Percentiles rank a stretch among this genome's conserved stretches.
Conservation (phyloP, 1,284 basidiomycete genomes). For the Rhodotorula mucilaginosa region DNA sequence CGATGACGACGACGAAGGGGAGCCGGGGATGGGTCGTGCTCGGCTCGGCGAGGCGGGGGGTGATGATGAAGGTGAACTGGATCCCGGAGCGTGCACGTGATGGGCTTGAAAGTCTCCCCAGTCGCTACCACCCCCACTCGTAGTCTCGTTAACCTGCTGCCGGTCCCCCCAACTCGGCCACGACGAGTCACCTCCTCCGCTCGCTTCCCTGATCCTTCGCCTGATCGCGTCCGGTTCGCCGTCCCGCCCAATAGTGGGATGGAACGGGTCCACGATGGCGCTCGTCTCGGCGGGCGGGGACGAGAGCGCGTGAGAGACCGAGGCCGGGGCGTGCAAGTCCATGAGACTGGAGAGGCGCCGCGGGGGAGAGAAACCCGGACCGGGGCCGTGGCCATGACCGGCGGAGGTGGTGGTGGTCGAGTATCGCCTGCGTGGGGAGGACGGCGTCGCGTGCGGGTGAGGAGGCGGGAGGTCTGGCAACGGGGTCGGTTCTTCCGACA, state of each 20-base stretch:
- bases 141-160: neutral
- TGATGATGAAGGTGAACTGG: neutral
- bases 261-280: conserved; percentile 22
- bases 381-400: no score
- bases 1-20: no score
- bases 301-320: conserved; percentile 11
- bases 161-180: no score
- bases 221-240: neutral
- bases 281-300: conserved; percentile 12
- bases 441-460: neutral
- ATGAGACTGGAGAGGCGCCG: conserved; percentile 36
- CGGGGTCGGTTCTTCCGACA: neutral
- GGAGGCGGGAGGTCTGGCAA: neutral
- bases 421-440: neutral
- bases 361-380: conserved; percentile 23
- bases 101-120: conserved; percentile 15
- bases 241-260: neutral
- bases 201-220: neutral
- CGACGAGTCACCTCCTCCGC: neutral
- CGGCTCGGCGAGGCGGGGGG: neutral
- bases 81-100: neutral
- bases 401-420: neutral
- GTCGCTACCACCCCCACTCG: conserved; percentile 7
- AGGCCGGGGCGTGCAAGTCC: conserved; percentile 4
- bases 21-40: neutral